Percentiles rank a stretch among this genome's conserved stretches.
These are phyloP conservation scores for Globisporangium recalcitrans DNA, from an alignment of 352 stramenopile genomes.

Conservation along the genomic window DNA sequence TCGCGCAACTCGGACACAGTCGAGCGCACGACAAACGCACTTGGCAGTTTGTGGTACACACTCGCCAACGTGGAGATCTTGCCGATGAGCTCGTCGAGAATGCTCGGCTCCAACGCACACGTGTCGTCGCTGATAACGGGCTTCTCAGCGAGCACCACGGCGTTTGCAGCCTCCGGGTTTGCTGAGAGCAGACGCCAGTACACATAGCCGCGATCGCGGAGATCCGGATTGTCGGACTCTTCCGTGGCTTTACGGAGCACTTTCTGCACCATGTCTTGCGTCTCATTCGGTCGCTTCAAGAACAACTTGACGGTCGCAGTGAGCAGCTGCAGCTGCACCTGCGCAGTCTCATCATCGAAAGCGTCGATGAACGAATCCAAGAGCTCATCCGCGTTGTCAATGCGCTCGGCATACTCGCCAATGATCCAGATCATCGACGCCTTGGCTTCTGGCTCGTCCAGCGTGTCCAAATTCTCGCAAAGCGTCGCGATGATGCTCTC, in stretches of 20 bases:
- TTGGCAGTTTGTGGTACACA: constrained; percentile 97
- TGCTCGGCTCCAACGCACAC: constrained; percentile 90
- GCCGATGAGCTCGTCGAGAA: constrained; percentile 95
- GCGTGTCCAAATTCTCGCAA: constrained; percentile 98
- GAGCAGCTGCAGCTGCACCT: constrained; percentile 97
- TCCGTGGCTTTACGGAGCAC: constrained; percentile 97
- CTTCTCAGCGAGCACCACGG: constrained; percentile 97
- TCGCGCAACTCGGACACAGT: constrained; percentile 73
- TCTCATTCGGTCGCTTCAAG: constrained; percentile 93
- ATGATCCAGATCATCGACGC: constrained; percentile 99
- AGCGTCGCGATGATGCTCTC: constrained; percentile 98
- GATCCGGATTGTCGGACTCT: constrained; percentile 97
- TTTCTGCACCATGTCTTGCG: constrained; percentile 96
- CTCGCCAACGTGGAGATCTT: constrained; percentile 97
- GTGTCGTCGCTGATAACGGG: constrained; percentile 99
- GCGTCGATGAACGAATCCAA: constrained; percentile 98
- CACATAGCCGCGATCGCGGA: constrained; percentile 98
- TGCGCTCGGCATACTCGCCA: constrained; percentile 98
- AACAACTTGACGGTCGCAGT: constrained; percentile 99
- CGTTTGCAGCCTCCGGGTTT: constrained; percentile 97
- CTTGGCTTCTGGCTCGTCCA: constrained; percentile 99
- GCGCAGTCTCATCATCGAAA: constrained; percentile 96
- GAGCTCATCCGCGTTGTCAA: constrained; percentile 99
- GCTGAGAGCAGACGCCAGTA: constrained; percentile 99
- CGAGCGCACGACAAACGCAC: constrained; percentile 79